Percentiles rank a stretch among this genome's conserved stretches.
phyloP scores from a whole-genome alignment of 495 filamentous ascomycete species.

The Hamigera avellanea region DNA sequence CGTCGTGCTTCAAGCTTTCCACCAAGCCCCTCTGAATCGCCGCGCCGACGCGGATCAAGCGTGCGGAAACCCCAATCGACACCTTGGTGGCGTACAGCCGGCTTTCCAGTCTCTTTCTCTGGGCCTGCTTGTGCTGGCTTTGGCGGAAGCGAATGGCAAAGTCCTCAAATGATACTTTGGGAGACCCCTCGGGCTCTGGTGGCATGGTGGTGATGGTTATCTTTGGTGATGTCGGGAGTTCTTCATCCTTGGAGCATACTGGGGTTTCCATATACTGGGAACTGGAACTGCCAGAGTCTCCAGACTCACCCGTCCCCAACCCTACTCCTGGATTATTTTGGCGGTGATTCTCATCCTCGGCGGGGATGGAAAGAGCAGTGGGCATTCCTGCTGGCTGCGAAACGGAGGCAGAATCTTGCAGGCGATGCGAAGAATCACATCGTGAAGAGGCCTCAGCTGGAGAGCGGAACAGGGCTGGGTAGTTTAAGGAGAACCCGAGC shows the following conservation, averaged over 20 bases:
- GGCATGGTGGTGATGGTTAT: slow-evolving; percentile 5
- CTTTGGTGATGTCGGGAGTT: slow-evolving; percentile 1
- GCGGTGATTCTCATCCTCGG: neutral
- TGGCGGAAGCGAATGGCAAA: slow-evolving; percentile 30
- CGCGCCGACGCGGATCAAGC: slow-evolving; percentile 66
- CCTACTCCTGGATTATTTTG: slow-evolving; percentile 3
- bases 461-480: slow-evolving; percentile 18
- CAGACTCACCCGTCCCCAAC: slow-evolving; percentile 30
- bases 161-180: slow-evolving; percentile 31
- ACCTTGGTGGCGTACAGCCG: slow-evolving; percentile 38
- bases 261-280: slow-evolving; percentile 8
- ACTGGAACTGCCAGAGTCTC: slow-evolving; percentile 26
- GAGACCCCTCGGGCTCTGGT: slow-evolving; percentile 8
- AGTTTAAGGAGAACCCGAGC: slow-evolving; percentile 6
- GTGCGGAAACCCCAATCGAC: slow-evolving; percentile 67
- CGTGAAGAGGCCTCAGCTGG: slow-evolving; percentile 15
- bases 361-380: slow-evolving; percentile 2
- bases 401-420: slow-evolving; percentile 12
- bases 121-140: slow-evolving; percentile 30
- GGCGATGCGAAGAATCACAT: slow-evolving; percentile 18
- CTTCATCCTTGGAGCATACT: slow-evolving; percentile 10
- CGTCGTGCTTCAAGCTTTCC: slow-evolving; percentile 78
- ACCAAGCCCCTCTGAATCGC: slow-evolving; percentile 73
- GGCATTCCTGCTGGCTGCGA: slow-evolving; percentile 14
- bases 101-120: slow-evolving; percentile 28